Evolutionary conservation across 2,329 filamentous ascomycete species (phyloP), one percentile per base, ranked within the genome.

Genomic region (Fusarium staphyleae): DNA sequence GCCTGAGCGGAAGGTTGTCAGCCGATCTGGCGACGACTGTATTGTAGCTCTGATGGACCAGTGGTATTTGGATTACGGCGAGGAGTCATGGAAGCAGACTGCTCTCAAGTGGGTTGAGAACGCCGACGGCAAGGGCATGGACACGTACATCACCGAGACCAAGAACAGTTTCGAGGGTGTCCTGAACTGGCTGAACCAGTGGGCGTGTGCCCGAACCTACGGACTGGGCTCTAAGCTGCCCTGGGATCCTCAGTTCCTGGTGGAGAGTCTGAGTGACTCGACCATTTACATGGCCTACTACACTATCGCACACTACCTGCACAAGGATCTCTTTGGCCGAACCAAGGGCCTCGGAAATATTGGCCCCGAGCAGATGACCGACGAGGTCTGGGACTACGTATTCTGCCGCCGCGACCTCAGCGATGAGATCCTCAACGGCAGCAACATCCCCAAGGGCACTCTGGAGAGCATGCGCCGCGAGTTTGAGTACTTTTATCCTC

Each of bases 31-130:
- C 22, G 93, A 98, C 69, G 91, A 96, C 65, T 98, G 95, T 72
- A 92, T 96, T 52, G 93, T 95, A 54, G 90, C 92, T 24, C 87
- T 93, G 63, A 87, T 98, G 70, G 93, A 97, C 67, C 95, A 99
- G 76, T 99, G 95, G 93, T 99, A 96, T 77, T 80, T 99, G 67
- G 93, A 97, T 76, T 99, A 99, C 69, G 95, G 95, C 57, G 90
- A 93, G 75, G 90, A 91, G 35, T 83, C 87, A 42, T 98, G 95
- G 95, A 90, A 90, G 70, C 77, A 89, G 58, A 80, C 83, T 35
- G 91, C 89, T 12, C 79, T 93, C 47, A 82, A 87, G 63, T 87
- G 89, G 70, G 86, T 96, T 39, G 83, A 84, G 48, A 86, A 87
- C 69, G 83, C 81, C 50, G 81, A 87, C 55, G 83, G 84, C 54